Conservation (phyloP, 352 stramenopile genomes). For the Globisporangium spiculum region DNA sequence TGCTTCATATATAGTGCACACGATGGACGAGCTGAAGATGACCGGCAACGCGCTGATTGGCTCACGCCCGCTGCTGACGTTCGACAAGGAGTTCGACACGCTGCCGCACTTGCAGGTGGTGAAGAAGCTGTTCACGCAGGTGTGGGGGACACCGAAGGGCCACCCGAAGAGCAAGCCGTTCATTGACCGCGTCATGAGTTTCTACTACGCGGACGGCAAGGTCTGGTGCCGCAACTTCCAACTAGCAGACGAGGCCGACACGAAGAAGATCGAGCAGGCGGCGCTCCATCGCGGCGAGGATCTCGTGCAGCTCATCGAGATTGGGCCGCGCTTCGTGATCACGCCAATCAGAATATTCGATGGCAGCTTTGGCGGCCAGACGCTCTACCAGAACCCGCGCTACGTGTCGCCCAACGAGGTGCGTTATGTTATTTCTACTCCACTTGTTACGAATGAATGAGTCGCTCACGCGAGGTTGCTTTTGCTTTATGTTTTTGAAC, state of each 20-base stretch:
- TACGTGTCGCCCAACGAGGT: slow-evolving; percentile 97
- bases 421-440: slow-evolving; percentile 8
- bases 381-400: slow-evolving; percentile 96
- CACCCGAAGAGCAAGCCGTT: slow-evolving; percentile 99
- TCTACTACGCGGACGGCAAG: slow-evolving; percentile 92
- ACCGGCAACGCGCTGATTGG: slow-evolving; percentile 98
- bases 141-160: slow-evolving; percentile 94
- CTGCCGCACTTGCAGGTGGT: slow-evolving; percentile 93
- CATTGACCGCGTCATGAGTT: slow-evolving; percentile 98
- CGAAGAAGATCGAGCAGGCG: slow-evolving; percentile 89
- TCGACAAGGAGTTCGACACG: slow-evolving; percentile 93
- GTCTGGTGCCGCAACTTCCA: slow-evolving; percentile 99
- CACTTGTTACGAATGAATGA: not conserved
- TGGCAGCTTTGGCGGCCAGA: slow-evolving; percentile 98
- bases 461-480: not conserved
- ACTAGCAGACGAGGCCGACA: slow-evolving; percentile 83
- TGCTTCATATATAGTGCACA: slow-evolving; percentile 88
- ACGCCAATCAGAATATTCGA: slow-evolving; percentile 99
- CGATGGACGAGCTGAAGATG: slow-evolving; percentile 99
- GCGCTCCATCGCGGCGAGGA: slow-evolving; percentile 84
- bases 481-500: not conserved
- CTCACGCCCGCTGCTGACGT: slow-evolving; percentile 96
- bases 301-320: slow-evolving; percentile 97
- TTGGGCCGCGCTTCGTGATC: slow-evolving; percentile 98
- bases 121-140: slow-evolving; percentile 96